Evolutionary conservation across 495 filamentous ascomycete genomes (phyloP), one percentile per base, ranked within the genome.

Genomic region (Penicillium canariense): DNA sequence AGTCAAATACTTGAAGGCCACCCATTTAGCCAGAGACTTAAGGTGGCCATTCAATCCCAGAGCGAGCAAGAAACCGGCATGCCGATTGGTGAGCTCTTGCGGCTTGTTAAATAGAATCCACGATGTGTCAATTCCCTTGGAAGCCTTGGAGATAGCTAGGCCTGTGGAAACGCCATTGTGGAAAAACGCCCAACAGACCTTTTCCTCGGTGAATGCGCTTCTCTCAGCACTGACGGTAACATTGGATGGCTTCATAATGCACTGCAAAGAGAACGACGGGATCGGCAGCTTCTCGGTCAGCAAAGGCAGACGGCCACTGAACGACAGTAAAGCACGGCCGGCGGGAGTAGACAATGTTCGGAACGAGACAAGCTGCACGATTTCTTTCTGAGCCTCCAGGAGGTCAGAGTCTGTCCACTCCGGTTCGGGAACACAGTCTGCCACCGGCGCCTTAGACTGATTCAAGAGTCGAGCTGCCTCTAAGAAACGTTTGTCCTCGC

Each of bases 41-140:
- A 99, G 77, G 73, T 97, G 95, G 0, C 95, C 95, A 67, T 96
- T 97, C 42, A 99, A 77, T n/a, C 94, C 94, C 5, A 99, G 72
- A 9, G 89, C 94, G 9, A 99, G 74, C 9, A 99, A 72, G 55
- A 99, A 94, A 0, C 94, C 94, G 43, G 94, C 95, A 65, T 99
- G 94, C 12, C 92, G 83, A 63, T 97, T 96, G 34, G 83, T 94
- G 1, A 96, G 83, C 23, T 99, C 95, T 30, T 83, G 80, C 0
- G 95, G 93, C 66, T 96, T 97, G 73, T 99, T 99, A 75, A 94
- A 97, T 32, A 96, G 77, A 60, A 99, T 96, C 94, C 94, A 99
- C 0, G 91, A 96, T 2, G 91, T 96, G 60, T 99, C 94, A 54
- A 99, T 96, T 5, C 91, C 91, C 67, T 89, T 91, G 0, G 92